A percentile compares a stretch with the other conserved stretches of the same genome.
Evolutionary conservation across 148 eudicot species (phyloP).

Genomic region (Suaeda aralocaspica): DNA sequence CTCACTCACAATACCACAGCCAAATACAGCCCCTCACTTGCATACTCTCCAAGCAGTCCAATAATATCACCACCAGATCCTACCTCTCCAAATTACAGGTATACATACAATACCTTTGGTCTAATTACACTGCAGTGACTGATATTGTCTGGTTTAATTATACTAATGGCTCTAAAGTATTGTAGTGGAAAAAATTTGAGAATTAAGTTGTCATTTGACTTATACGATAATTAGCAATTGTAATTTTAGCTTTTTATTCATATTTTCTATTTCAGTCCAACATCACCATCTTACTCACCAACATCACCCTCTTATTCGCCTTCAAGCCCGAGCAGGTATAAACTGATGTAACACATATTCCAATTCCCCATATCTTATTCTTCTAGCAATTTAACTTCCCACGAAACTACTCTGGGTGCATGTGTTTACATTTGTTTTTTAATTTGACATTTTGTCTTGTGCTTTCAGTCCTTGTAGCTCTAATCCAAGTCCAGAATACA

Average conservation of each 20-base stretch:
- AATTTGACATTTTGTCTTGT: slow-evolving; percentile 14
- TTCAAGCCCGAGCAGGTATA: slow-evolving; percentile 50
- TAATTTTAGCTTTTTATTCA: not conserved
- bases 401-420: too few relatives aligned
- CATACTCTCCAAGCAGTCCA: slow-evolving; percentile 55
- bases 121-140: not conserved
- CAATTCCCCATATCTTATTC: too few relatives aligned
- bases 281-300: slow-evolving; percentile 48
- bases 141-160: not conserved
- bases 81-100: slow-evolving; percentile 52
- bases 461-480: slow-evolving; percentile 38
- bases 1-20: slow-evolving; percentile 46
- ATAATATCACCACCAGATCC: slow-evolving; percentile 43
- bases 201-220: not conserved
- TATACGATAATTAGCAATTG: not conserved
- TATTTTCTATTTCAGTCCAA: slow-evolving; percentile 37
- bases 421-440: not conserved
- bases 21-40: slow-evolving; percentile 46
- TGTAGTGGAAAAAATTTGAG: not conserved
- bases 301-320: slow-evolving; percentile 46
- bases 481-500: slow-evolving; percentile 44
- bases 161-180: not conserved
- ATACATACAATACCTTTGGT: not conserved
- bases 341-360: slow-evolving; percentile 6
- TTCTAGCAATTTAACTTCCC: too few relatives aligned